Base-by-base conservation (phyloP, 352 stramenopile species). In the Phytopythium vexans region DNA sequence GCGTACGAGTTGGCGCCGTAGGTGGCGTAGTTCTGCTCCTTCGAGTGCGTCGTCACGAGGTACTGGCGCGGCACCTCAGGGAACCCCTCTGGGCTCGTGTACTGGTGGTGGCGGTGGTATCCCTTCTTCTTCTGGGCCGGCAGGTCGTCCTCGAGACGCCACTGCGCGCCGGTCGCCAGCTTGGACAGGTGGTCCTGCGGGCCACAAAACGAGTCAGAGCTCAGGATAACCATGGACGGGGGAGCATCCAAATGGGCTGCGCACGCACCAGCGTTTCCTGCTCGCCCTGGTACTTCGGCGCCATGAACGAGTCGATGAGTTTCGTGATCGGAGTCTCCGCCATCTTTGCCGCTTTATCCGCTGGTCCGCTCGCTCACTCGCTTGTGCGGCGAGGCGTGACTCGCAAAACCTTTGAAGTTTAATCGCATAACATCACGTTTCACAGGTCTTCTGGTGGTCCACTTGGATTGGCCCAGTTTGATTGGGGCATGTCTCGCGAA, bases 1-100 rank as follows among this genome's bases (percentile, higher is more conserved):
- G 79, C 70, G 75, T 92, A 92, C 71, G 84, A 94, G 70, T 94
- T 94, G 62, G 82, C 84, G 34, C 74, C 78, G 68, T 94, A 92
- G 43, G 79, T 90, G 46, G 71, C 79, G 54, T 65, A 94, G 66
- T 92, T 77, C 51, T 66, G 77, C 11, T 78, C 74, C 16, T 73
- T 65, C 35, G 75, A 82, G 73, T 94, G 84, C 58, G 80, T 70
- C n/a, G 76, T 69, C 48, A 77, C 58, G 31, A 72, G 74, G 68
- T 86, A 94, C 69, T 86, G 84, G 36, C 84, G 84, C 33, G 84
- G 82, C 11, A 94, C 67, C 60, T 94, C 78, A 37, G 80, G 68
- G 56, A 86, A 86, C 0, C 77, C 77, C 54, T 89, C 72, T 5
- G 81, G 64, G 54, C 58, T 77, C 56, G 78, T 88, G 70, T 87